These are phyloP conservation scores for Solanum stenotomum DNA, from an alignment of 257 asterid species.

Conservation along the genomic window DNA sequence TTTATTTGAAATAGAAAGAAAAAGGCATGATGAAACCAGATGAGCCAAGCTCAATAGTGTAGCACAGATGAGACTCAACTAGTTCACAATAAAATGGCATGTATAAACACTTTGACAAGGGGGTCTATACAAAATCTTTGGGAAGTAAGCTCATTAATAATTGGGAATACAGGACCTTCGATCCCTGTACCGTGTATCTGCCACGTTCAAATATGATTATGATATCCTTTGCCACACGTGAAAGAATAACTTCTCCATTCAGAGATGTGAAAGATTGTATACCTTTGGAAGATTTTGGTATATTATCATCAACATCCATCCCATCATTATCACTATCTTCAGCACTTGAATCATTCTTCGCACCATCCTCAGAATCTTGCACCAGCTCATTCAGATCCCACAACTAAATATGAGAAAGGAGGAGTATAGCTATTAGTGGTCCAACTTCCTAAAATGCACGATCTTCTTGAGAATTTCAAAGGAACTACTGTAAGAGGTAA, in stretches of 20 bases:
- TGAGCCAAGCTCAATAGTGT: background rate
- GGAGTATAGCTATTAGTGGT: background rate
- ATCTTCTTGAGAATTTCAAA: background rate
- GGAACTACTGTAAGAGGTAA: background rate
- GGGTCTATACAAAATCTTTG: background rate
- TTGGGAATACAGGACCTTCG: background rate
- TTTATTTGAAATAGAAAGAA: background rate
- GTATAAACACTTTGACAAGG: background rate
- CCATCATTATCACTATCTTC: constrained; percentile 56
- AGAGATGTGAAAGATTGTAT: background rate
- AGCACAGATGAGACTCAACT: background rate
- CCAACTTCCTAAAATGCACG: background rate
- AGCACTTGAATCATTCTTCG: constrained; percentile 24
- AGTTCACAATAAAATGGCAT: background rate
- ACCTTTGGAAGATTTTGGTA: constrained; percentile 66
- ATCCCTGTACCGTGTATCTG: background rate
- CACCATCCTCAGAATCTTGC: constrained; percentile 40
- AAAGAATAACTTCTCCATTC: background rate
- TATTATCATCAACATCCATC: constrained; percentile 60
- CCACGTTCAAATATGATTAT: background rate
- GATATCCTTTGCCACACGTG: background rate
- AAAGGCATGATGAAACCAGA: background rate
- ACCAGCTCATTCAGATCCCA: constrained; percentile 77
- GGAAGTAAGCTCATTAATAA: background rate
- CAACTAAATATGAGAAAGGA: constrained; percentile 20